phyloP scores from a whole-genome alignment of 2,329 filamentous ascomycete genomes.

The Scopulariopsis brevicaulis region DNA sequence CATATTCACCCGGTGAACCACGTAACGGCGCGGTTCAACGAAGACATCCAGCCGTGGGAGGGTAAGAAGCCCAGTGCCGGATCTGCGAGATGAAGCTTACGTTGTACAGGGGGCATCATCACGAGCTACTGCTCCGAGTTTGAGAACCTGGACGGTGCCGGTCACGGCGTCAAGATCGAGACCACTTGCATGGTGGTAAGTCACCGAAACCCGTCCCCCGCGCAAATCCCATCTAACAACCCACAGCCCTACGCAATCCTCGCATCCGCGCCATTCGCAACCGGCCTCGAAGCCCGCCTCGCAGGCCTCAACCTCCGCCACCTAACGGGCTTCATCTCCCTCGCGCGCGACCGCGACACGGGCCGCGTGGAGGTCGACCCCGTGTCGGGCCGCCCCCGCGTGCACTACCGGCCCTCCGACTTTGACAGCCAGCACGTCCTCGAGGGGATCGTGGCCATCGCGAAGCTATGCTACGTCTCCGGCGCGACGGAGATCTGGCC shows the following conservation, averaged over 20 bases:
- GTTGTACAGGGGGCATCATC: slow-evolving; percentile 54
- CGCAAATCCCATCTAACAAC: neutral
- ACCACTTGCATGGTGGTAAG: slow-evolving; percentile 55
- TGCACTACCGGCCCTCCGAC: slow-evolving; percentile 60
- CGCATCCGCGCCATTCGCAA: slow-evolving; percentile 53
- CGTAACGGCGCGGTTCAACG: slow-evolving; percentile 50
- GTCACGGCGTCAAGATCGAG: slow-evolving; percentile 78
- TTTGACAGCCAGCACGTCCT: slow-evolving; percentile 64
- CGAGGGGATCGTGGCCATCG: slow-evolving; percentile 58
- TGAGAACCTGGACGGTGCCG: slow-evolving; percentile 68
- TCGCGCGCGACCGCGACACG: slow-evolving; percentile 65
- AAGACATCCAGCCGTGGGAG: slow-evolving; percentile 62
- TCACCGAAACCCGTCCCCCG: slow-evolving; percentile 5
- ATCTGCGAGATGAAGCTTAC: neutral
- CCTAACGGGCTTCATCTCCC: slow-evolving; percentile 60
- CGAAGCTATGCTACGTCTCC: slow-evolving; percentile 66
- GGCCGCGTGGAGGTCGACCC: slow-evolving; percentile 68
- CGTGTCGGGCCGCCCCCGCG: slow-evolving; percentile 46
- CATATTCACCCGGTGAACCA: slow-evolving; percentile 65
- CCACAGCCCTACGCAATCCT: slow-evolving; percentile 51
- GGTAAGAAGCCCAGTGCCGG: slow-evolving; percentile 15
- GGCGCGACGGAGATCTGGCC: slow-evolving; percentile 74
- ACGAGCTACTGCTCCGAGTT: slow-evolving; percentile 68
- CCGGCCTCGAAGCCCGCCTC: slow-evolving; percentile 62
- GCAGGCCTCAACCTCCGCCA: slow-evolving; percentile 55